phyloP scores from a whole-genome alignment of 1,284 basidiomycete species.

The Rhodotorula sp. region DNA sequence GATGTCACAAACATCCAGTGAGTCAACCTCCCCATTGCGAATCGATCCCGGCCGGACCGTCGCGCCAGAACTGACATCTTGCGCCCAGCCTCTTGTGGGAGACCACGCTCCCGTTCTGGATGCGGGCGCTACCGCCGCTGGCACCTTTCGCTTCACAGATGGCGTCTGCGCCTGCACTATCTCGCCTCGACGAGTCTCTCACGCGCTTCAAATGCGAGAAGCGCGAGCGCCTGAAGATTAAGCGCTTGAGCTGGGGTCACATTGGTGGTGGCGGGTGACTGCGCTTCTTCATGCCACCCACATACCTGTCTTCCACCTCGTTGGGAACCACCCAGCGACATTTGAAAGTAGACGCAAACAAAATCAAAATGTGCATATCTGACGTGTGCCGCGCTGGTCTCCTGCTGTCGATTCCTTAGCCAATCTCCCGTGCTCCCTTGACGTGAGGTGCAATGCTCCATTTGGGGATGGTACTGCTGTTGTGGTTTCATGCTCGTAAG shows the following conservation, averaged over 20 bases:
- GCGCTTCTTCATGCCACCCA: no score
- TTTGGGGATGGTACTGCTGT: no score
- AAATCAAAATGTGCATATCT: neutral
- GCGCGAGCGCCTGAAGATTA: neutral
- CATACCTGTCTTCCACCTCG: neutral
- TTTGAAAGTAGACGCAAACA: neutral
- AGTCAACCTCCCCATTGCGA: no score
- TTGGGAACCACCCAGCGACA: no score
- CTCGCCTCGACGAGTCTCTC: neutral
- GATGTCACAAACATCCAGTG: conserved; percentile 37
- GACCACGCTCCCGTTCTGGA: conserved; percentile 19
- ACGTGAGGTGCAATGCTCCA: neutral
- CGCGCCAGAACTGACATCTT: neutral
- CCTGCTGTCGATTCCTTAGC: neutral
- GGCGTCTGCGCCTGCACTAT: neutral
- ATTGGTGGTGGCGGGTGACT: neutral
- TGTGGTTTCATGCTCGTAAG: neutral
- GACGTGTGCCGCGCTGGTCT: neutral
- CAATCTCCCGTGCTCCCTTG: no score
- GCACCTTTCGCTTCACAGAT: neutral
- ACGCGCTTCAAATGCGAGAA: neutral
- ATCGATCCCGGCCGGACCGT: no score
- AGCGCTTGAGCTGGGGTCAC: neutral
- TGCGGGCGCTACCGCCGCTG: conserved; percentile 11
- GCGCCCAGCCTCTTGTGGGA: conserved; percentile 29